These are phyloP conservation scores for Trifolium fragiferum DNA, from an alignment of 306 rosid species.

Conservation along the genomic window DNA sequence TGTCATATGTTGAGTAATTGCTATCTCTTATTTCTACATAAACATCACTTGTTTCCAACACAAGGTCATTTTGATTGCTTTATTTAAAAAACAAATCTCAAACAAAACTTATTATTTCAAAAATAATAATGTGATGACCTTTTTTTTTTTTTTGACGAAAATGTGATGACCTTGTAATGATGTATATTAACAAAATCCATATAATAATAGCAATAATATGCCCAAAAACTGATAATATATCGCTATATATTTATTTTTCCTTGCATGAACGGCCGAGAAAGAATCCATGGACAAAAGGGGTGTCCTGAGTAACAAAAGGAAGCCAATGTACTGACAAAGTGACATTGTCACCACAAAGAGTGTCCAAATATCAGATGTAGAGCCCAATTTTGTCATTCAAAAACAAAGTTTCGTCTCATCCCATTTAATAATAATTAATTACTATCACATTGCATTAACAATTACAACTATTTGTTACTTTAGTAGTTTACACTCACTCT, in stretches of 20 bases:
- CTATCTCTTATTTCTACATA: too few species aligned
- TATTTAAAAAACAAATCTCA: too few species aligned
- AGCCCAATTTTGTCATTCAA: not conserved
- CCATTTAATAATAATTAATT: not conserved
- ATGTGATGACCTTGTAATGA: too few species aligned
- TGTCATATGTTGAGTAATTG: too few species aligned
- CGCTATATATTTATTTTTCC: not conserved
- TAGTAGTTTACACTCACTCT: too few species aligned
- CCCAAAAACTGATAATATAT: not conserved
- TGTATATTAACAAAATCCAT: too few species aligned
- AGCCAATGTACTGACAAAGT: slow-evolving; percentile 33
- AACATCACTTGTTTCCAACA: too few species aligned
- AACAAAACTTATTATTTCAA: too few species aligned
- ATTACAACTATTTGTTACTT: too few species aligned
- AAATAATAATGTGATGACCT: too few species aligned
- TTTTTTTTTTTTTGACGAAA: too few species aligned
- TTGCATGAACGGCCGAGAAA: not conserved
- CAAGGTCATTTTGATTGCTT: too few species aligned
- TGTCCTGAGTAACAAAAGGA: slow-evolving; percentile 14
- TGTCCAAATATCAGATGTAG: not conserved
- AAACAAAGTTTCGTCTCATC: slow-evolving; percentile 2
- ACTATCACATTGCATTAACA: not conserved
- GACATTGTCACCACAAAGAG: slow-evolving; percentile 23
- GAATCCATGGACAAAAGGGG: slow-evolving; percentile 31
- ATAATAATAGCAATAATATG: not conserved